These are phyloP conservation scores for Xylariales sp. DNA, from an alignment of 2,329 filamentous ascomycete genomes.

Conservation along the genomic window DNA sequence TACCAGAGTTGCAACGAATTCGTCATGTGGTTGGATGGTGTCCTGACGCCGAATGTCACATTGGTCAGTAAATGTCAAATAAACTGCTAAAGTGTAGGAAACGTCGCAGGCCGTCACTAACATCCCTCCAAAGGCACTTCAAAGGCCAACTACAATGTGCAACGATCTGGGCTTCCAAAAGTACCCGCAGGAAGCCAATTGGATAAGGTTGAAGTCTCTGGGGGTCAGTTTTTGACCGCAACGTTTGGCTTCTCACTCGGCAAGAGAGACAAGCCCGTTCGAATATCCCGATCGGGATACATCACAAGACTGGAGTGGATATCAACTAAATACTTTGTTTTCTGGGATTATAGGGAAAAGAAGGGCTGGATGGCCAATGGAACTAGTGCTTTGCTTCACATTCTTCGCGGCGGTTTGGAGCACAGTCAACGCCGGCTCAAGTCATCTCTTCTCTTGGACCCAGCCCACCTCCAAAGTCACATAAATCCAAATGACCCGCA, in stretches of 20 bases:
- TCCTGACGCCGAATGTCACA: too few relatives aligned
- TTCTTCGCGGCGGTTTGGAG: conserved; percentile 23
- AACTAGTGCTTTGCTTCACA: conserved; percentile 29
- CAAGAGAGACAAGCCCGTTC: conserved; percentile 20
- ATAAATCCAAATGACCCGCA: conserved; percentile 16
- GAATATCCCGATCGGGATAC: conserved; percentile 16
- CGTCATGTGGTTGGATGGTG: conserved; percentile 30
- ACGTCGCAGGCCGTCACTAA: too few relatives aligned
- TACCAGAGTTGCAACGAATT: neutral
- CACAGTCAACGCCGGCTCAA: conserved; percentile 13
- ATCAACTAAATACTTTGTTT: conserved; percentile 19
- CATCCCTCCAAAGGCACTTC: too few relatives aligned
- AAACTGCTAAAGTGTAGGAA: too few relatives aligned
- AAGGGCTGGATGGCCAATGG: conserved; percentile 31
- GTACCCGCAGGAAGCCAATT: too few relatives aligned
- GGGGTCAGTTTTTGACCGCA: too few relatives aligned
- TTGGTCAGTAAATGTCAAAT: too few relatives aligned
- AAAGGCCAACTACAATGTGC: too few relatives aligned
- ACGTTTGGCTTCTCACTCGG: too few relatives aligned
- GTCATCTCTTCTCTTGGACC: conserved; percentile 12
- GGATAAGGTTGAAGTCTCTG: too few relatives aligned
- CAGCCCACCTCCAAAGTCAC: conserved; percentile 11
- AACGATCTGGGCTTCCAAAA: too few relatives aligned
- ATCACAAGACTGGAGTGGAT: conserved; percentile 22
- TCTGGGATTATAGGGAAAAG: conserved; percentile 29